phyloP scores from a whole-genome alignment of 2,329 filamentous ascomycete species.

The Penicillium sclerotigenum region DNA sequence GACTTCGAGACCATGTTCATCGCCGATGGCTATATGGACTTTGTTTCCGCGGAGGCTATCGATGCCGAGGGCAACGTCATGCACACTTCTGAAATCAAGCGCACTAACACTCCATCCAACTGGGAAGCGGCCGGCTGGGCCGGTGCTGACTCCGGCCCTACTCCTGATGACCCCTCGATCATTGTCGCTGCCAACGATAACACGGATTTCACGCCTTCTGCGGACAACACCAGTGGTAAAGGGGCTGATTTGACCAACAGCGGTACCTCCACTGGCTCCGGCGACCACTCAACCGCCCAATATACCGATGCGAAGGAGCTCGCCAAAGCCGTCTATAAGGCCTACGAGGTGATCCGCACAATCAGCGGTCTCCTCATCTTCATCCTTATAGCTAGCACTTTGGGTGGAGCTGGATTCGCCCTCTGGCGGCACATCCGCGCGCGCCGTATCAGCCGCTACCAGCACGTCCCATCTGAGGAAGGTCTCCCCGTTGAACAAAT shows the following conservation, averaged over 20 bases:
- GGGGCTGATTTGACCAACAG: slow-evolving; percentile 3
- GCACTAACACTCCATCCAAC: slow-evolving; percentile 26
- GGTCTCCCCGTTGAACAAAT: slow-evolving; percentile 24
- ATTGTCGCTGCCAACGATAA: slow-evolving; percentile 19
- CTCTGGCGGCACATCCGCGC: slow-evolving; percentile 20
- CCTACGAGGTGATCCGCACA: slow-evolving; percentile 32
- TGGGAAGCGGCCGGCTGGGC: slow-evolving; percentile 34
- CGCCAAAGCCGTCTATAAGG: slow-evolving; percentile 29
- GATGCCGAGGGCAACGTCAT: slow-evolving; percentile 19
- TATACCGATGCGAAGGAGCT: slow-evolving; percentile 28
- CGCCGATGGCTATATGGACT: slow-evolving; percentile 30
- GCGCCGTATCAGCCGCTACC: slow-evolving; percentile 28
- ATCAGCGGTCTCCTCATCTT: slow-evolving; percentile 31
- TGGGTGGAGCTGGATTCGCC: slow-evolving; percentile 24
- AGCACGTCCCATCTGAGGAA: slow-evolving; percentile 32
- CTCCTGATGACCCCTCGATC: slow-evolving; percentile 29
- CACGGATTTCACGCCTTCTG: background rate
- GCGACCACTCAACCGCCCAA: background rate
- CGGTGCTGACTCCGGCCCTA: slow-evolving; percentile 18
- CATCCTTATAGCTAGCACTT: slow-evolving; percentile 23
- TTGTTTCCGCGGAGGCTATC: slow-evolving; percentile 25
- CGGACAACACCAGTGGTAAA: slow-evolving; percentile 1
- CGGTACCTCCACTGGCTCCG: slow-evolving; percentile 1
- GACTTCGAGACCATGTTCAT: slow-evolving; percentile 37
- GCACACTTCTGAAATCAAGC: slow-evolving; percentile 24